Evolutionary conservation across 1,139 yeast genomes (phyloP), one percentile per base, ranked within the genome.

Genomic region (Candida sp.): DNA sequence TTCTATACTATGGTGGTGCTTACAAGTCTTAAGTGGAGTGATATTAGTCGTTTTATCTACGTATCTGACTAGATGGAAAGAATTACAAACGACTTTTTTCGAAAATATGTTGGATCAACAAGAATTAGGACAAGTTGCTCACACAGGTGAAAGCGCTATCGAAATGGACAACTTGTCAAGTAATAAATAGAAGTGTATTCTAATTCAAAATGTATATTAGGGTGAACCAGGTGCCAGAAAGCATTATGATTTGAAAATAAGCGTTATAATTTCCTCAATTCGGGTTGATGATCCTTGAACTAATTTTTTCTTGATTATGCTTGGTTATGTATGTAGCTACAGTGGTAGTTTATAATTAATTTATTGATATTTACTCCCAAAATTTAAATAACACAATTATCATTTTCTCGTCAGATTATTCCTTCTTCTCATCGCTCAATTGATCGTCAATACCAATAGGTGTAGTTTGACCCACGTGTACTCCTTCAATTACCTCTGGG

Each of bases 61-160:
- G 0, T 89, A 90, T 77, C 79, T 88, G 41, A 81, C 95, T 0
- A 77, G 95, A 54, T 89, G 96, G 96, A 79, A 84, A 50, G 97
- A 90, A 61, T 69, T 90, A 46, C 72, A 95, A 53, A 87, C 88
- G 30, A 88, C 97, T 0, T 93, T 91, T 58, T 93, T 93, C 55
- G 95, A 89, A 47, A 84, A 87, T 23, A 71, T 86, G 71, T 75
- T 81, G 37, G 93, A 84, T 50, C 66, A 62, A 40, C 74, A 77
- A 22, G 77, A 74, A 49, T 48, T 64, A 42, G 77, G 76, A 3
- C 61, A 55, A 33, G 55, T 55, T 21, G 53, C 50, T 21, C 61
- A 55, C 41, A 39, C 48, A 7, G 47, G 43, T 30, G 43, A 43
- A 34, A 42, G 46, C n/a, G 22, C 43, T 39, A 33, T 42, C 43